These are phyloP conservation scores for Galeopsis tetrahit DNA, from an alignment of 257 asterid species.

Conservation along the genomic window DNA sequence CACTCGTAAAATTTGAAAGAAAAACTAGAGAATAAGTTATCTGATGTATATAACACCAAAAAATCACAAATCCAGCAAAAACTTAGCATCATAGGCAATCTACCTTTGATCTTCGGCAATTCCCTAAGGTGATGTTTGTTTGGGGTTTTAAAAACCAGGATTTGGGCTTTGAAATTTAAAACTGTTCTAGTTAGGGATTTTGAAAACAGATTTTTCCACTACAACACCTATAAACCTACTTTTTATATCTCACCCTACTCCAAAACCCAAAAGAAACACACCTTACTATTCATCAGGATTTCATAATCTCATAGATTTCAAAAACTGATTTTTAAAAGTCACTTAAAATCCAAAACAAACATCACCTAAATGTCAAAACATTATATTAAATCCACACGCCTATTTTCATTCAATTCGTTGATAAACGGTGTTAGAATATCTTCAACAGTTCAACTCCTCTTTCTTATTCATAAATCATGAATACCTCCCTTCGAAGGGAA, in stretches of 20 bases:
- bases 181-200: no score
- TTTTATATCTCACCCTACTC: no score
- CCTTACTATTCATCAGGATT: no score
- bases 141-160: no score
- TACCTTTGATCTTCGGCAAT: background rate
- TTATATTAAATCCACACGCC: background rate
- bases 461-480: background rate
- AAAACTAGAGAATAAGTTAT: background rate
- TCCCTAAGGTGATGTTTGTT: background rate
- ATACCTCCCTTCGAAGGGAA: background rate
- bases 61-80: background rate
- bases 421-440: background rate
- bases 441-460: background rate
- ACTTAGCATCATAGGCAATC: background rate
- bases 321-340: no score
- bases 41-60: background rate
- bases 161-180: no score
- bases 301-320: no score
- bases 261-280: no score
- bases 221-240: no score
- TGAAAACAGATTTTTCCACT: no score
- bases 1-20: background rate
- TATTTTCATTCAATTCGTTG: no score
- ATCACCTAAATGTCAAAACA: background rate
- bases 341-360: no score